Evolutionary conservation across 139 green algal species (phyloP).

Genomic region (Haematococcus lacustris): DNA sequence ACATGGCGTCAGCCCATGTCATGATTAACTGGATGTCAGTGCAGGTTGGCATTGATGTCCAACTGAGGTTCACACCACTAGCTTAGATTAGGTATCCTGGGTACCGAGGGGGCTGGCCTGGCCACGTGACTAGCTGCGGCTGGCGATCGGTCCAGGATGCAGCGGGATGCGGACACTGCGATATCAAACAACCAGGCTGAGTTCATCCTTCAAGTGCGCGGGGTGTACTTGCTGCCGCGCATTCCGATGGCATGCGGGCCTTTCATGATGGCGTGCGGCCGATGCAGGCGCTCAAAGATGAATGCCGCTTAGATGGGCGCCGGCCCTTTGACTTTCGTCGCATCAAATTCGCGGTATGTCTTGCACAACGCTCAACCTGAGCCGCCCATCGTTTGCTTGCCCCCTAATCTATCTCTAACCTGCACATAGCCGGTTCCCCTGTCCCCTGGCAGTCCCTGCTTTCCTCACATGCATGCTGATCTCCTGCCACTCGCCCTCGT

Average conservation of each 20-base stretch:
- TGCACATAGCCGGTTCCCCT: neutral
- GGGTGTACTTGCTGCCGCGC: neutral
- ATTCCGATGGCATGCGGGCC: neutral
- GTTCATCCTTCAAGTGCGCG: conserved; percentile 67
- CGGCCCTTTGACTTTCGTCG: conserved; percentile 39
- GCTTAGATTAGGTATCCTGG: neutral
- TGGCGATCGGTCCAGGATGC: too few relatives aligned
- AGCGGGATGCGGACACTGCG: conserved; percentile 27
- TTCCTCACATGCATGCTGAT: too few relatives aligned
- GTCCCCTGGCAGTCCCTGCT: neutral
- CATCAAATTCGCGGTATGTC: conserved; percentile 21
- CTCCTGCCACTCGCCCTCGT: too few relatives aligned
- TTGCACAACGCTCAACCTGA: too few relatives aligned
- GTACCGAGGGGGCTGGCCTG: too few relatives aligned
- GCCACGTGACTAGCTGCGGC: neutral
- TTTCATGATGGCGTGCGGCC: neutral
- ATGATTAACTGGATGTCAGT: neutral
- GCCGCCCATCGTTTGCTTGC: too few relatives aligned
- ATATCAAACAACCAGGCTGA: conserved; percentile 65
- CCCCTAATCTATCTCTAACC: neutral
- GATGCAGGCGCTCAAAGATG: conserved; percentile 48
- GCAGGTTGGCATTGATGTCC: too few relatives aligned
- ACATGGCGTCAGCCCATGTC: neutral
- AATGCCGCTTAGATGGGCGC: conserved; percentile 50
- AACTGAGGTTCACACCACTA: too few relatives aligned